Conservation (phyloP, 345 rosid species). For the Corchorus olitorius region DNA sequence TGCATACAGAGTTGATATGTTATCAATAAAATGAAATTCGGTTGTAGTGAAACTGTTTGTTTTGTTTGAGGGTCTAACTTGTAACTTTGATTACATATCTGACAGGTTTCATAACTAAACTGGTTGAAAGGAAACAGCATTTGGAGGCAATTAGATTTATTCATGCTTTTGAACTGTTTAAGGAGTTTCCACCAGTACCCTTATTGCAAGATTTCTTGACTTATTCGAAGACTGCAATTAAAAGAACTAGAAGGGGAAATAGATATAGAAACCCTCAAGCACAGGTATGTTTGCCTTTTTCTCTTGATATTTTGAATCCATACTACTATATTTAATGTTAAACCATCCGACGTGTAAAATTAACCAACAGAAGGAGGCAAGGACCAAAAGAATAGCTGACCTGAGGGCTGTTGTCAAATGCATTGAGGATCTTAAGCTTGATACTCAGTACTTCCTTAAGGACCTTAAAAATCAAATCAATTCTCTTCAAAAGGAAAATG, state of each 20-base stretch:
- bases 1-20: background rate
- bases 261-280: slow-evolving; percentile 16
- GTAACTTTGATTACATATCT: background rate
- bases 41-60: background rate
- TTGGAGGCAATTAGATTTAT: slow-evolving; percentile 41
- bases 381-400: slow-evolving; percentile 17
- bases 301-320: background rate
- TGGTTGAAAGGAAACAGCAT: slow-evolving; percentile 30
- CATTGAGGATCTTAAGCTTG: slow-evolving; percentile 25
- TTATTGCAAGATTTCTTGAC: slow-evolving; percentile 38
- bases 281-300: slow-evolving; percentile 17
- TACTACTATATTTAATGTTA: background rate
- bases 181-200: slow-evolving; percentile 35
- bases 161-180: slow-evolving; percentile 32
- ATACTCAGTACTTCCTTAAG: slow-evolving; percentile 6
- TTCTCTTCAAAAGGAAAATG: background rate
- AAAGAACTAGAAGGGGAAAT: slow-evolving; percentile 7
- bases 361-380: slow-evolving; percentile 24
- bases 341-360: background rate
- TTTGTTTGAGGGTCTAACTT: background rate
- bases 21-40: background rate
- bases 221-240: slow-evolving; percentile 23
- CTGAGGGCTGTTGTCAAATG: slow-evolving; percentile 26
- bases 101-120: slow-evolving; percentile 29
- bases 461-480: background rate